Base-by-base conservation (phyloP, 2,329 filamentous ascomycete species). In the Colletotrichum gloeosporioides region DNA sequence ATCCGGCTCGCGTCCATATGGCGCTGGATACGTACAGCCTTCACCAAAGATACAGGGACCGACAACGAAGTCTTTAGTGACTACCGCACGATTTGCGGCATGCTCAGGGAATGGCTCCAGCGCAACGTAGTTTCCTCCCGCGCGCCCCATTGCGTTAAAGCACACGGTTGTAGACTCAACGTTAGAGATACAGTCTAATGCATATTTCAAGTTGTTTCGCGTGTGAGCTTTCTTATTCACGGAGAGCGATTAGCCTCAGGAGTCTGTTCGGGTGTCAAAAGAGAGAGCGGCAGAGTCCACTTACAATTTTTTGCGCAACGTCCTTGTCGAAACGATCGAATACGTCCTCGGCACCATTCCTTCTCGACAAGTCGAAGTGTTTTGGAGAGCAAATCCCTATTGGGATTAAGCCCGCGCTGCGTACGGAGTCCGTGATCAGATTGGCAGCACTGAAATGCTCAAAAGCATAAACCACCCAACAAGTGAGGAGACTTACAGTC, bases 131-230 rank as follows among this genome's bases (percentile, higher is more conserved):
- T 79, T 79, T 4, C 80, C 68, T 69, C 79, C 25, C 32, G 64
- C 10, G 32, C 77, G 82, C 0, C 74, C 77, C 9, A 85, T 63
- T 5, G 80, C 79, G 2, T 55, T 75, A 36, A 81, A 81, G 71
- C 82, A 85, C 9, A 74, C 75, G 1, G 76, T 75, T 1, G 66
- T 81, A 1, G 83, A 83, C n/a, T 82, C 79, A 5, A 79, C 65
- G 27, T 34, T 67, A 1, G 82, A 82, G 29, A 84, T 80, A 79
- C 84, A 86, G 79, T 87, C 86, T 79, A 85, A 84, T 16, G 82
- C 85, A 18, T 80, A 64, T 15, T 39, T 36, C 32, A 64, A 10
- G 25, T 64, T 64, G 32, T 64, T 64, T 18, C 22, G n/a, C 39
- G 62, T 64, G 22, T 64, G 15, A 39, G 32, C 8, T 64, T 64